A percentile compares a stretch with the other conserved stretches of the same genome.
Conservation (phyloP, 371 early-diverging fungal species). For the Syncephalastrum sp. region DNA sequence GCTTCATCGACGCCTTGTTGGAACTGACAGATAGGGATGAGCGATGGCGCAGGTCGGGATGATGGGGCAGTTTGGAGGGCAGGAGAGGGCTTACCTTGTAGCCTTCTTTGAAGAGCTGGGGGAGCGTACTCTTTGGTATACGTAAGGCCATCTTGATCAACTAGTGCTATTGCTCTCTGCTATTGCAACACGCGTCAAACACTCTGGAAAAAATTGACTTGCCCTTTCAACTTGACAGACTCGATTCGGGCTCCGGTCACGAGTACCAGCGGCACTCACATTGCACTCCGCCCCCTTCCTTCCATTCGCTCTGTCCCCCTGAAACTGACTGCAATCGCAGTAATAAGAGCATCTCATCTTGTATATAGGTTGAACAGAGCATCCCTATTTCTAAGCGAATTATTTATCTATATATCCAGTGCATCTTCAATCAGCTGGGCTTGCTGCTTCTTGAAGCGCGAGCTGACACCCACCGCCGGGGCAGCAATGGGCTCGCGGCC, state of each 20-base stretch:
- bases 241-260: too few species aligned
- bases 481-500: slow-evolving; percentile 75
- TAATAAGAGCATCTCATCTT: too few species aligned
- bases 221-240: too few species aligned
- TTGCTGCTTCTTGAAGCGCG: slow-evolving; percentile 35
- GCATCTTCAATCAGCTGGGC: slow-evolving; percentile 32
- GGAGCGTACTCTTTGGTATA: slow-evolving; percentile 85
- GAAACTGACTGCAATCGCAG: too few species aligned
- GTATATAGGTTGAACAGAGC: too few species aligned
- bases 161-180: slow-evolving; percentile 4
- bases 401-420: slow-evolving; percentile 10
- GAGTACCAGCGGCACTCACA: too few species aligned
- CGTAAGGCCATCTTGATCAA: slow-evolving; percentile 82
- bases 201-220: neutral
- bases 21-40: slow-evolving; percentile 53
- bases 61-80: neutral
- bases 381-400: neutral
- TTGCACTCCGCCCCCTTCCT: too few species aligned
- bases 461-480: slow-evolving; percentile 72
- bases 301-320: too few species aligned
- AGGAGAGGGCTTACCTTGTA: slow-evolving; percentile 71
- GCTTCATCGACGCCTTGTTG: slow-evolving; percentile 97
- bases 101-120: slow-evolving; percentile 95
- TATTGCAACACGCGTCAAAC: slow-evolving; percentile 17
- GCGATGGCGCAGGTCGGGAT: neutral